phyloP scores from a whole-genome alignment of 768 basidiomycete genomes.

The Kwoniella botswanensis region DNA sequence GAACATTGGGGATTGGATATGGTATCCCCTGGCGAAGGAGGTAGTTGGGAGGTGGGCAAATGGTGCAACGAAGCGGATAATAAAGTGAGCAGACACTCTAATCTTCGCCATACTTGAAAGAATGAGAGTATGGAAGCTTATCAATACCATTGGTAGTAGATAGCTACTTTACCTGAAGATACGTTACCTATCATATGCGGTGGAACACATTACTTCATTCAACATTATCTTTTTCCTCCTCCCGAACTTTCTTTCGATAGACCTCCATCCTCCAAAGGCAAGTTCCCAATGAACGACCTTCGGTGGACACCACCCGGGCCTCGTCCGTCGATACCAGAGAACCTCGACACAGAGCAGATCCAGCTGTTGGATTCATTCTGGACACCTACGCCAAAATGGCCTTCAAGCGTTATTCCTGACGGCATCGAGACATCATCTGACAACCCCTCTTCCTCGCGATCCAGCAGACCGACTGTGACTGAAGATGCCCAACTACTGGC shows the following conservation, averaged over 20 bases:
- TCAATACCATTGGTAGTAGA: constrained; percentile 32
- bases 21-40: constrained; percentile 77
- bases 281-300: constrained; percentile 3
- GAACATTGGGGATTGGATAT: constrained; percentile 89
- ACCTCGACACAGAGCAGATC: constrained; percentile 14
- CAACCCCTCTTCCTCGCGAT: constrained; percentile 5
- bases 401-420: background rate
- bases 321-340: constrained; percentile 23
- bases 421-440: background rate
- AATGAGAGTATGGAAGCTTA: background rate
- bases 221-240: constrained; percentile 85
- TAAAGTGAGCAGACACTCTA: constrained; percentile 64
- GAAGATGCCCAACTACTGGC: constrained; percentile 56
- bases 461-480: constrained; percentile 19
- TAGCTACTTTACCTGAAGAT: constrained; percentile 41
- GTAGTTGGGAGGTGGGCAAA: constrained; percentile 57
- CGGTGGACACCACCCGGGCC: constrained; percentile 46
- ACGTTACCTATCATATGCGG: constrained; percentile 89
- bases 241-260: constrained; percentile 43
- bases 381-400: constrained; percentile 37
- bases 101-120: background rate
- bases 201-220: constrained; percentile 96
- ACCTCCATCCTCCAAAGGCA: constrained; percentile 6
- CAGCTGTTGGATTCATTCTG: constrained; percentile 50
- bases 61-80: constrained; percentile 84